Percentiles rank a stretch among this genome's conserved stretches.
Evolutionary conservation across 257 asterid genomes (phyloP).

Genomic region (Gentiana dahurica): DNA sequence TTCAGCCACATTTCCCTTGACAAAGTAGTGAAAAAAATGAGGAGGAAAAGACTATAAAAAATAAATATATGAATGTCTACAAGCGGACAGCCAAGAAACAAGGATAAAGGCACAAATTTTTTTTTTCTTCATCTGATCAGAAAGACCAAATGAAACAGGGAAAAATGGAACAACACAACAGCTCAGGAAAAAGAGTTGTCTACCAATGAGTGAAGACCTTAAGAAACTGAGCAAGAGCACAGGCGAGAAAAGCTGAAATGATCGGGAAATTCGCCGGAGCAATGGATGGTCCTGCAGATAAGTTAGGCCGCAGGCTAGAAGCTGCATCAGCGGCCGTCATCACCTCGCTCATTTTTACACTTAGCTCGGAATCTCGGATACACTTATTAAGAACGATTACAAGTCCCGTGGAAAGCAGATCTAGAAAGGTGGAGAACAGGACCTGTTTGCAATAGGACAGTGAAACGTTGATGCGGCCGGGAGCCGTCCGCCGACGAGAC

Average conservation of each 20-base stretch:
- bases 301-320: slow-evolving; percentile 45
- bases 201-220: slow-evolving; percentile 85
- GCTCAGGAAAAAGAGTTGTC: background rate
- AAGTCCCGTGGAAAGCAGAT: background rate
- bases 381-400: background rate
- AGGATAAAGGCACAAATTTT: no score
- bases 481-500: background rate
- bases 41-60: no score
- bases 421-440: background rate
- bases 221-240: slow-evolving; percentile 88
- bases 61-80: no score
- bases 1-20: no score
- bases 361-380: no score
- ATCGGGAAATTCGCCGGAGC: slow-evolving; percentile 63
- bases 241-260: slow-evolving; percentile 72
- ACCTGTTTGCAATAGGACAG: background rate
- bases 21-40: no score
- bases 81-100: no score
- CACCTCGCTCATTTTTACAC: slow-evolving; percentile 28
- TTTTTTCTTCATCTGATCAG: no score
- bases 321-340: slow-evolving; percentile 63
- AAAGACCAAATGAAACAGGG: no score
- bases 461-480: background rate
- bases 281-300: slow-evolving; percentile 21
- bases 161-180: no score